Evolutionary conservation across 345 rosid species (phyloP), one percentile per base, ranked within the genome.

Genomic region (Schrenkiella parvula): DNA sequence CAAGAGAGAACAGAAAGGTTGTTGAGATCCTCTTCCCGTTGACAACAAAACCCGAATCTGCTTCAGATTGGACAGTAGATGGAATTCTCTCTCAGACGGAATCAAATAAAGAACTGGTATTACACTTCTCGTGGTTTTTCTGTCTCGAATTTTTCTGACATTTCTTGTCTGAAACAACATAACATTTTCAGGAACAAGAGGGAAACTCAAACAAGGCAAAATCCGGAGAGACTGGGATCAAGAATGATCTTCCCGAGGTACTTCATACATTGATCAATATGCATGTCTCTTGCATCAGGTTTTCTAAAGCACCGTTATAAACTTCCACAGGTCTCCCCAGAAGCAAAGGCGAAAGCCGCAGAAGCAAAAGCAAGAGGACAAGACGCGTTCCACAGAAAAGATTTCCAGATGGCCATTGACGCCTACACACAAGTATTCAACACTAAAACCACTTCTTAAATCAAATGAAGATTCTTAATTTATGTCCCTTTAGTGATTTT

Each of bases 331-430:
- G 95, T 88, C 71, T 71, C 88, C n/a, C 83, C 84, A 26, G 96
- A 91, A 82, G 85, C 86, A 32, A 91, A 86, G 81, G 79, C 77
- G 71, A 91, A 83, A 82, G 92, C 95, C 18, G 95, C 86, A 10
- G 93, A 91, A 82, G 95, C 98, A 18, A 93, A 93, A 87, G 79
- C 87, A 54, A 88, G 98, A 87, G 98, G 91, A 80, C 86, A 85
- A 29, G 96, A 87, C 6, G 97, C 95, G 4, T 88, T 84, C 73
- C 81, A 65, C 59, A 81, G 87, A 76, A 82, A 89, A 35, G 91
- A 91, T 69, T 85, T 50, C 66, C 84, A 35, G 4, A 64, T 77
- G 70, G 93, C 98, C 28, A 65, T 89, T 28, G 89, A 88, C 72
- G 88, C 88, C 19, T 91, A 91, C 80, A 88, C 97, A 58, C 96